phyloP scores from a whole-genome alignment of 208 protist species.

The Jaenimonas drosophilae region DNA sequence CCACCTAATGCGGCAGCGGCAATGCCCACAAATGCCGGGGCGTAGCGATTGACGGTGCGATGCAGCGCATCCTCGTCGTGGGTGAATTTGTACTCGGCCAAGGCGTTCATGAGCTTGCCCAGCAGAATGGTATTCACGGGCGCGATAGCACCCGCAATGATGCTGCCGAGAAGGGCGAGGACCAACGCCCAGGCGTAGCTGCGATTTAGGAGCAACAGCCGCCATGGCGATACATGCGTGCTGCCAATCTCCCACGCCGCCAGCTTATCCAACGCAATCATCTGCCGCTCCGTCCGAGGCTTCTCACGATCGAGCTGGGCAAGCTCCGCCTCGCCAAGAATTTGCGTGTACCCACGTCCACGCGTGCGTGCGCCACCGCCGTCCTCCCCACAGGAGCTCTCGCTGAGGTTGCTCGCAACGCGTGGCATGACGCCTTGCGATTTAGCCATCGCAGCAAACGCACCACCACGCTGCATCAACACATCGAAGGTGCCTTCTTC shows the following conservation, averaged over 20 bases:
- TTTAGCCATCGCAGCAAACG: slow-evolving; percentile 62
- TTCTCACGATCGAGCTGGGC: slow-evolving; percentile 27
- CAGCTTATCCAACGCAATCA: slow-evolving; percentile 42
- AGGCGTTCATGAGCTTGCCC: slow-evolving; percentile 23
- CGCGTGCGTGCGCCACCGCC: too few species aligned
- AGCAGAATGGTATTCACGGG: slow-evolving; percentile 42
- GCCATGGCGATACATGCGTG: slow-evolving; percentile 22
- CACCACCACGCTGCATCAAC: slow-evolving; percentile 29
- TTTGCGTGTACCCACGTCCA: slow-evolving; percentile 9
- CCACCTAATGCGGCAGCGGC: slow-evolving; percentile 18
- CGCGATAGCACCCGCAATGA: slow-evolving; percentile 16
- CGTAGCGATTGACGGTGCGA: slow-evolving; percentile 23
- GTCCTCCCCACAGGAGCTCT: too few species aligned
- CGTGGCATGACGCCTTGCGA: slow-evolving; percentile 20
- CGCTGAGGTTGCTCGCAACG: background rate
- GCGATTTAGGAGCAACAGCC: slow-evolving; percentile 28
- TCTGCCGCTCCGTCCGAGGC: slow-evolving; percentile 37
- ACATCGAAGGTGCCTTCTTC: slow-evolving; percentile 54
- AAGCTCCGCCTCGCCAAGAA: slow-evolving; percentile 34
- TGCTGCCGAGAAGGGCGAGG: slow-evolving; percentile 45
- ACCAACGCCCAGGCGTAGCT: slow-evolving; percentile 21
- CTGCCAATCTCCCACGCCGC: slow-evolving; percentile 41
- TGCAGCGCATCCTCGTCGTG: slow-evolving; percentile 19
- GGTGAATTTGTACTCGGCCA: slow-evolving; percentile 18
- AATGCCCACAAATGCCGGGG: slow-evolving; percentile 41